phyloP scores from a whole-genome alignment of 2,329 filamentous ascomycete genomes.

The Arachnomyces sp. region DNA sequence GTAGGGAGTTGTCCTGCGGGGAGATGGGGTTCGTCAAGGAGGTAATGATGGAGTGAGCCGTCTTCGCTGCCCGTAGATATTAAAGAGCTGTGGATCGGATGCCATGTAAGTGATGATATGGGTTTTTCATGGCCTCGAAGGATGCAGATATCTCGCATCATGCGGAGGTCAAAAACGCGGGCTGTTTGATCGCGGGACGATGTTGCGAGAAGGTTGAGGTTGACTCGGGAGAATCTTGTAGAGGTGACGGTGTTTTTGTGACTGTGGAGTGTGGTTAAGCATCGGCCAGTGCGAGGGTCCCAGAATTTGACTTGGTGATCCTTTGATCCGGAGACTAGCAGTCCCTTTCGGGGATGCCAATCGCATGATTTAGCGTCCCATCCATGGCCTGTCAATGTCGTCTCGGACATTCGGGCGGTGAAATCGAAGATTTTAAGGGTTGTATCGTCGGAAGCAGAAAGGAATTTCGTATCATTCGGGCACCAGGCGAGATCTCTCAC shows the following conservation, averaged over 20 bases:
- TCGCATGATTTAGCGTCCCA: constrained; percentile 98
- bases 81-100: constrained; percentile 81
- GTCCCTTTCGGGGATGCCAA: constrained; percentile 92
- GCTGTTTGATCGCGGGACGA: constrained; percentile 89
- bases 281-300: constrained; percentile 88
- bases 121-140: constrained; percentile 94
- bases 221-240: constrained; percentile 78
- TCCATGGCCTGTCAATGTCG: constrained; percentile 79
- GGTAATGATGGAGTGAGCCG: constrained; percentile 82
- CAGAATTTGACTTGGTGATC: constrained; percentile 96
- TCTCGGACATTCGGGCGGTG: constrained; percentile 73
- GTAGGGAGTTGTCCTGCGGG: constrained; percentile 63
- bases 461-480: constrained; percentile 89
- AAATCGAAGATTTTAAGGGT: constrained; percentile 96
- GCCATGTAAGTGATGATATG: constrained; percentile 85
- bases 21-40: constrained; percentile 89
- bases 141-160: constrained; percentile 96
- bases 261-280: constrained; percentile 85
- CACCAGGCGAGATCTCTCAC: constrained; percentile 89
- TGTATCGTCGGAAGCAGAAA: constrained; percentile 90
- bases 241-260: constrained; percentile 97
- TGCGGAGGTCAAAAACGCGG: constrained; percentile 85
- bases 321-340: constrained; percentile 93
- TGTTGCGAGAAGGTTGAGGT: constrained; percentile 78
- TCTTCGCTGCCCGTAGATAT: constrained; percentile 86